phyloP scores from a whole-genome alignment of 1,284 basidiomycete species.

The Sporisorium sorghi region DNA sequence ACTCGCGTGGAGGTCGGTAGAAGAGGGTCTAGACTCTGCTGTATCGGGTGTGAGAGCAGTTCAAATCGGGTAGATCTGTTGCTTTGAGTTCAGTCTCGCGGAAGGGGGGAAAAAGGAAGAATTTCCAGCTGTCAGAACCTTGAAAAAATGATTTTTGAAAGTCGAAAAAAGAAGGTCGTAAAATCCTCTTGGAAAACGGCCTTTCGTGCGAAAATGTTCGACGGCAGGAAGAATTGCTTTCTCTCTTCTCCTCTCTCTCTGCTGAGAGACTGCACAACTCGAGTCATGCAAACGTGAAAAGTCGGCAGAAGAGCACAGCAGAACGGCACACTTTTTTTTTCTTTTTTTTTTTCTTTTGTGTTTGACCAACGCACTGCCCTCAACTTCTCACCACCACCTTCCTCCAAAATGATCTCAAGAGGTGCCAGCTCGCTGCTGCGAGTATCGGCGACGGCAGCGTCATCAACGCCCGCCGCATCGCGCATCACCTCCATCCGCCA shows the following conservation, averaged over 20 bases:
- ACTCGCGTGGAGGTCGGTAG: constrained; percentile 33
- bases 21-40: constrained; percentile 5
- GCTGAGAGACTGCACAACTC: no score
- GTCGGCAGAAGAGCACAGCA: neutral
- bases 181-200: neutral
- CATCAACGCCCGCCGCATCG: constrained; percentile 6
- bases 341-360: constrained; percentile 3
- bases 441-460: constrained; percentile 17
- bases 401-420: constrained; percentile 43
- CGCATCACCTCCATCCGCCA: constrained; percentile 12
- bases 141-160: no score
- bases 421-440: constrained; percentile 36
- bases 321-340: neutral
- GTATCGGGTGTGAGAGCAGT: neutral
- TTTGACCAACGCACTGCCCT: no score
- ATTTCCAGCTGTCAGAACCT: no score
- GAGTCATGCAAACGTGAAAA: neutral
- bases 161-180: neutral
- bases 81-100: neutral
- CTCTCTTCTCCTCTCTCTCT: no score
- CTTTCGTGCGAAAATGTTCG: neutral
- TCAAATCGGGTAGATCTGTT: neutral
- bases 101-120: no score
- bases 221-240: constrained; percentile 3
- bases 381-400: constrained; percentile 4